These are phyloP conservation scores for Penicillium polonicum DNA, from an alignment of 2,329 filamentous ascomycete species.

Conservation along the genomic window DNA sequence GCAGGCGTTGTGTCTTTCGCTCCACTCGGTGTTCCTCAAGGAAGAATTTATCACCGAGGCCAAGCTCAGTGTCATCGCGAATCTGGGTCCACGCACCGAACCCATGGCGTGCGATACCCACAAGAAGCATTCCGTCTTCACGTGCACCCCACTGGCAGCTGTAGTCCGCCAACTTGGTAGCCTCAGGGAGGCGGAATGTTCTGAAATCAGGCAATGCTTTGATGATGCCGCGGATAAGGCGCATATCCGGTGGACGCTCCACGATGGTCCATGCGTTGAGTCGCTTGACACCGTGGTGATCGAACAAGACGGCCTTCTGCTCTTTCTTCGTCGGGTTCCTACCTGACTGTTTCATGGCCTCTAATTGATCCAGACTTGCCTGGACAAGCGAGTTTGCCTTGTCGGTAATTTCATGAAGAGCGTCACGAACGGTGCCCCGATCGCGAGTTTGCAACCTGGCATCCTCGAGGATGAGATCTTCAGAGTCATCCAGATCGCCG, in stretches of 20 bases:
- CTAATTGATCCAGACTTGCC: slow-evolving; percentile 66
- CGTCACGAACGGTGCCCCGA: slow-evolving; percentile 70
- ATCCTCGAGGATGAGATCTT: slow-evolving; percentile 82
- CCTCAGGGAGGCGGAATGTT: slow-evolving; percentile 83
- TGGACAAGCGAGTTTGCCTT: slow-evolving; percentile 68
- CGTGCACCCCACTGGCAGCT: slow-evolving; percentile 87
- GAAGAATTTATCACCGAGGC: slow-evolving; percentile 87
- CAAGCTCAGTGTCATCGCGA: slow-evolving; percentile 83
- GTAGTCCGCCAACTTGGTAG: slow-evolving; percentile 88
- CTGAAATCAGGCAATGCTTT: slow-evolving; percentile 64
- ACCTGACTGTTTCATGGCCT: slow-evolving; percentile 67
- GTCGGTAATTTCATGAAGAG: slow-evolving; percentile 75
- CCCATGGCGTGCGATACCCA: slow-evolving; percentile 89
- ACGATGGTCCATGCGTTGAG: slow-evolving; percentile 94
- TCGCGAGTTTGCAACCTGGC: slow-evolving; percentile 83
- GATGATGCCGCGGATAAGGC: slow-evolving; percentile 74
- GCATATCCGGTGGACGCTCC: slow-evolving; percentile 85
- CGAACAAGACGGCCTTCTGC: slow-evolving; percentile 92
- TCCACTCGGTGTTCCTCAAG: slow-evolving; percentile 97
- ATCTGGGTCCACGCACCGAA: slow-evolving; percentile 96
- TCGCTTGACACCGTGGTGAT: slow-evolving; percentile 89
- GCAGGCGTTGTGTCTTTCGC: slow-evolving; percentile 85
- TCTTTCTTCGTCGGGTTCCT: slow-evolving; percentile 93
- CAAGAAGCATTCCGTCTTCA: slow-evolving; percentile 94
- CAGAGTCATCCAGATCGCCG: slow-evolving; percentile 83